Evolutionary conservation across 331 rosid genomes (phyloP).

Genomic region (Prunus yedoensis): DNA sequence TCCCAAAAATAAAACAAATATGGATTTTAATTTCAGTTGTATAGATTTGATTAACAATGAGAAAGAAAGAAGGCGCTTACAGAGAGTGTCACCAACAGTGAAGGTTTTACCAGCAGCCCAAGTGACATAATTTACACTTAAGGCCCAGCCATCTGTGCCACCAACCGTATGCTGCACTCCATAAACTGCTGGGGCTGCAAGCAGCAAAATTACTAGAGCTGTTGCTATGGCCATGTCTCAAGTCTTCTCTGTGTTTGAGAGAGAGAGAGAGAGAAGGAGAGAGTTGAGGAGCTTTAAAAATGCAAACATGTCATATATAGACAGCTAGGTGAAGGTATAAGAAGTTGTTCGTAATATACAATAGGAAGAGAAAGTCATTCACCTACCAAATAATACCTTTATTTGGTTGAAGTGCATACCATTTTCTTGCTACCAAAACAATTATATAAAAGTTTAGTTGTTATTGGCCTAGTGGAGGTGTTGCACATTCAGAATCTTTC

Average conservation of each 20-base stretch:
- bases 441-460: not conserved
- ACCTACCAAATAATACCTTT: slow-evolving; percentile 7
- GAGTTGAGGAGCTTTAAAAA: not conserved
- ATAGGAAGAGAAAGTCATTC: not conserved
- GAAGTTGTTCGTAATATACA: slow-evolving; percentile 6
- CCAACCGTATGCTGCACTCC: slow-evolving; percentile 51
- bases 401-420: not conserved
- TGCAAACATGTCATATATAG: not conserved
- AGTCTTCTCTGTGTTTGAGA: not conserved
- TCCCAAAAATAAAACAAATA: not conserved
- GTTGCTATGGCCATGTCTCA: slow-evolving; percentile 16
- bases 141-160: slow-evolving; percentile 38
- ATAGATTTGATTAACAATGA: not conserved
- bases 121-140: slow-evolving; percentile 13
- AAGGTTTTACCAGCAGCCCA: slow-evolving; percentile 52
- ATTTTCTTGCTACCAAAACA: not conserved
- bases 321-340: not conserved
- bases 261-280: not conserved
- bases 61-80: slow-evolving; percentile 22
- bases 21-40: not conserved
- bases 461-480: slow-evolving; percentile 1
- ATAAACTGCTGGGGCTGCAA: slow-evolving; percentile 45
- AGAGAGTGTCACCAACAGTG: slow-evolving; percentile 53
- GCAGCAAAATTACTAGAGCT: slow-evolving; percentile 39
- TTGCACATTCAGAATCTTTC: not conserved